Evolutionary conservation across 2,329 filamentous ascomycete species (phyloP), one percentile per base, ranked within the genome.

Genomic region (Colletotrichum melonis): DNA sequence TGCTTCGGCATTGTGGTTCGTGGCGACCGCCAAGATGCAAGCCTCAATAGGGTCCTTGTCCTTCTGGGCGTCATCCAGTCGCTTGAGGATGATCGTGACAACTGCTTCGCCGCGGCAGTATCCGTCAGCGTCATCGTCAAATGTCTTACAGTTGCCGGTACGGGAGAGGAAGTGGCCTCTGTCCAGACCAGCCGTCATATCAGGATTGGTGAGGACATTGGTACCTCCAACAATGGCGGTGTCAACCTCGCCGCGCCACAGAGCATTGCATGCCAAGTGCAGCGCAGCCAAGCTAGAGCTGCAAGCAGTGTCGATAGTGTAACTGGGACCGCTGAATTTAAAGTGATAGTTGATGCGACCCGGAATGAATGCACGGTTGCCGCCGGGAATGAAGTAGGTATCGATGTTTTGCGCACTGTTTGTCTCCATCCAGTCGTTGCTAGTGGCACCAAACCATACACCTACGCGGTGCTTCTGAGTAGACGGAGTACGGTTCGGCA

Each of bases 151-250:
- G 75, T 91, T 89, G 7, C 93, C 93, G 62, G 90, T 93, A 82
- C 92, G 92, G 30, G 92, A 94, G 75, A 96, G 84, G 82, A 96
- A 95, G 77, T 94, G 92, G 14, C 93, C 94, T 75, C 92, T 90
- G 78, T 91, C 93, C 11, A 96, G 85, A 75, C 92, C 93, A 9
- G 92, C 88, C 82, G 94, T 94, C 84, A 93, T 93, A 80, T 95
- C 93, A 0, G 94, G 92, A 81, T 95, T 95, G 57, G 93, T 95
- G 81, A 95, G 86, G 69, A 95, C 91, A 63, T 93, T 95, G 19
- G 94, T 85, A 72, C 94, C 94, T 67, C 94, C 94, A 1, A 93
- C 92, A 46, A 95, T 90, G 1, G 94, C 94, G 6, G 93, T 95
- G 79, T 97, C 94, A 75, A 92, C 94, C 75, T 90, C 87, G 3